These are phyloP conservation scores for Euphrasia arctica DNA, from an alignment of 305 asterid genomes.

Conservation along the genomic window DNA sequence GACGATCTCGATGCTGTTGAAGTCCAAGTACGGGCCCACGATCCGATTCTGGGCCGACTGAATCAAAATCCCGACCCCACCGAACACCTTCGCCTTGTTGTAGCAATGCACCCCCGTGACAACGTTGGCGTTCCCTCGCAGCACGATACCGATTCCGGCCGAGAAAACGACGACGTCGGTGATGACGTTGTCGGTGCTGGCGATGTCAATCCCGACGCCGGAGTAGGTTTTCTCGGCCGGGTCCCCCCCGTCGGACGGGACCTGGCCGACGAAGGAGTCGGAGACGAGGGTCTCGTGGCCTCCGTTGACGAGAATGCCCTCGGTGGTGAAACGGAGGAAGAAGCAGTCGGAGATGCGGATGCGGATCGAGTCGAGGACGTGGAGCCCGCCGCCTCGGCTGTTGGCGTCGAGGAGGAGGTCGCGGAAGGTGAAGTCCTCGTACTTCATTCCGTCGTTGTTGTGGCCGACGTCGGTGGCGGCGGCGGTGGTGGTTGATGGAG, in stretches of 20 bases:
- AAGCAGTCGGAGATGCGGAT: constrained; percentile 39
- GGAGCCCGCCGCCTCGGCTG: constrained; percentile 52
- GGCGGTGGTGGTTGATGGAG: neutral
- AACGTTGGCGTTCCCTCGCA: constrained; percentile 54
- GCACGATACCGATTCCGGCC: constrained; percentile 43
- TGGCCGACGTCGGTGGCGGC: constrained; percentile 28
- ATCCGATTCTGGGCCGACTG: constrained; percentile 55
- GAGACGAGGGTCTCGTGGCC: constrained; percentile 63
- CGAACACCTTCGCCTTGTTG: constrained; percentile 55
- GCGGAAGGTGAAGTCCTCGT: constrained; percentile 49
- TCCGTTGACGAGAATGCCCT: constrained; percentile 42
- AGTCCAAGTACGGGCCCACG: constrained; percentile 43
- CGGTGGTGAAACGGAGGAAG: constrained; percentile 47
- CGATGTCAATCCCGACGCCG: constrained; percentile 51
- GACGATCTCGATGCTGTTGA: constrained; percentile 48
- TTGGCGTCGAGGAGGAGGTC: constrained; percentile 58
- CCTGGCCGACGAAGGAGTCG: constrained; percentile 54
- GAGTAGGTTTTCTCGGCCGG: constrained; percentile 34
- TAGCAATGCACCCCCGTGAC: constrained; percentile 56
- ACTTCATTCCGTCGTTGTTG: constrained; percentile 36
- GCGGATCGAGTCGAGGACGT: constrained; percentile 43
- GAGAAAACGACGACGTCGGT: constrained; percentile 59
- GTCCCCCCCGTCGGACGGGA: constrained; percentile 54
- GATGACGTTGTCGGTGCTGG: constrained; percentile 57
- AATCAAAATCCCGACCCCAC: constrained; percentile 53